phyloP scores from a whole-genome alignment of 2,329 filamentous ascomycete genomes.

The Alternaria conjuncta region DNA sequence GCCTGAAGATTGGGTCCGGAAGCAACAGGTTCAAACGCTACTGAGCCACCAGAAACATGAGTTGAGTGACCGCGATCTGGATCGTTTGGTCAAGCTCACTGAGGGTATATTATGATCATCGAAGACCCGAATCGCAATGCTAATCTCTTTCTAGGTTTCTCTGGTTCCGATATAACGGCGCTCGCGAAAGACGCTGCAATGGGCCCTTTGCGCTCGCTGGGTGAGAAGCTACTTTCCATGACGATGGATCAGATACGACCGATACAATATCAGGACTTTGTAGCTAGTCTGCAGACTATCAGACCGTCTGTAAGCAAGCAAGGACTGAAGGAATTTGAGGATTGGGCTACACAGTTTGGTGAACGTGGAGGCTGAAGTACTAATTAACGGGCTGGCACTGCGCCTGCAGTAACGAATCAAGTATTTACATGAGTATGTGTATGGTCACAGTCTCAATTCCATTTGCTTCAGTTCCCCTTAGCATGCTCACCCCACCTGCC shows the following conservation, averaged over 20 bases:
- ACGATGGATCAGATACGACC: slow-evolving; percentile 93
- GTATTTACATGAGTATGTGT: background rate
- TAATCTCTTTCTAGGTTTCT: slow-evolving; percentile 73
- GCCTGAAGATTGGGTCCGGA: slow-evolving; percentile 82
- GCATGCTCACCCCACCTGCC: slow-evolving; percentile 10
- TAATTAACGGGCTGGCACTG: background rate
- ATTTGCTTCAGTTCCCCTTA: no score
- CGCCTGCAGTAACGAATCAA: background rate
- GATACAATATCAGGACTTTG: slow-evolving; percentile 82
- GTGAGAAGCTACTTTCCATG: slow-evolving; percentile 87
- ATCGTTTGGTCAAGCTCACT: slow-evolving; percentile 76
- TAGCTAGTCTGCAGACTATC: slow-evolving; percentile 82
- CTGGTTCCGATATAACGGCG: slow-evolving; percentile 94
- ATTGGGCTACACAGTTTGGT: slow-evolving; percentile 93
- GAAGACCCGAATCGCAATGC: background rate
- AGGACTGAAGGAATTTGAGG: slow-evolving; percentile 86
- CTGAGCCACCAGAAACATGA: slow-evolving; percentile 87
- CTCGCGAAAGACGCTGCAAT: slow-evolving; percentile 97
- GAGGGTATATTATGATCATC: slow-evolving; percentile 68
- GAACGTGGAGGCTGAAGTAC: slow-evolving; percentile 75
- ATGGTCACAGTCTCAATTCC: no score
- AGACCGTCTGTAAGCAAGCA: slow-evolving; percentile 86
- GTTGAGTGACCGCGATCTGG: slow-evolving; percentile 74
- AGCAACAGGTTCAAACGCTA: slow-evolving; percentile 77
- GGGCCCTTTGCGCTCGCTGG: slow-evolving; percentile 88